A percentile compares a stretch with the other conserved stretches of the same genome.
phyloP scores from a whole-genome alignment of 768 basidiomycete genomes.

The Mycena capillaripes region DNA sequence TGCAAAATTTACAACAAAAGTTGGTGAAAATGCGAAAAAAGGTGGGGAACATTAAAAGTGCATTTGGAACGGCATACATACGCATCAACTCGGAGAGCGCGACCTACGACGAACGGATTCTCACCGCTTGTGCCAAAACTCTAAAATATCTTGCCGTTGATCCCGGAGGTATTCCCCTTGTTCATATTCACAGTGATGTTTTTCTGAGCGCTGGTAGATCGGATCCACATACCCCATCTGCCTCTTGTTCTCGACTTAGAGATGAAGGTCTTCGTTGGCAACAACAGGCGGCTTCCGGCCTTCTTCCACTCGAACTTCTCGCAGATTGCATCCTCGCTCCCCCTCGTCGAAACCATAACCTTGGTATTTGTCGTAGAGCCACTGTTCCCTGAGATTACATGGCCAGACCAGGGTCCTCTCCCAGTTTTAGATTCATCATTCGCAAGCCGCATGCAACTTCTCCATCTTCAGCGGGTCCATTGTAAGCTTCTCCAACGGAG shows the following conservation, averaged over 20 bases:
- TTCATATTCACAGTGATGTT: no score
- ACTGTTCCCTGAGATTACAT: neutral
- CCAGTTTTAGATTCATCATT: constrained; percentile 2
- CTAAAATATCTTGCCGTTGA: constrained; percentile 10
- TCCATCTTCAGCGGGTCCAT: constrained; percentile 6
- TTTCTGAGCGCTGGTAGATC: neutral
- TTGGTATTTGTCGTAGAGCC: constrained; percentile 7
- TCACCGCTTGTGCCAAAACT: constrained; percentile 5
- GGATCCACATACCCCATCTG: constrained; percentile 4
- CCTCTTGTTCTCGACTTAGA: neutral
- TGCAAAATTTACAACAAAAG: no score
- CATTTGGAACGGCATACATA: no score
- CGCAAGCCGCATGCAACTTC: neutral
- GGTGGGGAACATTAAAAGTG: no score
- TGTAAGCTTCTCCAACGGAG: neutral
- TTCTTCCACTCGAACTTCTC: constrained; percentile 1
- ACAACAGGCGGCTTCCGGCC: neutral
- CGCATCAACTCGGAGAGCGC: neutral
- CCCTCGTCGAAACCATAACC: constrained; percentile 10
- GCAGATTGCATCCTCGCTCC: constrained; percentile 5
- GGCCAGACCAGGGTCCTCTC: neutral
- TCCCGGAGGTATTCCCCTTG: constrained; percentile 1
- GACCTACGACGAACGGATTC: neutral
- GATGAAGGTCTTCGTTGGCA: constrained; percentile 12
- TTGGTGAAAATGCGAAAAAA: no score